Evolutionary conservation across 257 asterid genomes (phyloP), one percentile per base, ranked within the genome.

Genomic region (Solanum chmielewskii): DNA sequence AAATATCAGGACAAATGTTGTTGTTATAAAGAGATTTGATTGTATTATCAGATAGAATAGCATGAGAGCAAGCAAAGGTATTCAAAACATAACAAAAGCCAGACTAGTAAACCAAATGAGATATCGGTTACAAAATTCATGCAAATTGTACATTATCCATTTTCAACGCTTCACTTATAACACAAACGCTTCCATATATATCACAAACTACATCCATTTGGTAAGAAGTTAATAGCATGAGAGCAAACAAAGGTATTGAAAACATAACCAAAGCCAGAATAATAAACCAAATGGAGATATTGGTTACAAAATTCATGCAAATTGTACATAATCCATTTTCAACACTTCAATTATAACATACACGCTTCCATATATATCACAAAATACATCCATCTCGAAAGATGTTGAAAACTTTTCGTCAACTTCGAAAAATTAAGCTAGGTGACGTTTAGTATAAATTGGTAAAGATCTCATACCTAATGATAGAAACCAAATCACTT

Each of bases 381-480:
- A 56, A 83, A 39, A 62, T 23, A 4, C 35, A 41, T 27, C 62
- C 21, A 69, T 41, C 6, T 44, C 0, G 60, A 42, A 47, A 44
- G 21, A 85, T 16, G 78, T 0, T 25, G 20, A 45, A 70, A 85
- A 37, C 41, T 39, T 83, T 33, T 25, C 18, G n/a, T 31, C 66
- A 76, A 44, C 83, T 70, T 75, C 1, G 3, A 41, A 75, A 75
- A 75, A 75, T 75, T 41, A 75, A 75, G 35, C 83, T 11, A 75
- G 23, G 35, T 23, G 59, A 45, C 83, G 59, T 82, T 29, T 52
- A 25, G 25, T 14, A 29, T 74, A 86, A 59, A 76, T 42, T 18
- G 81, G 23, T 37, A 78, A 87, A 64, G 85, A 90, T 42, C 89
- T 88, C 93, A 89, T 88, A 91, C 91, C 91, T 87, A 85, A 81